These are phyloP conservation scores for Celoporthe dispersa DNA, from an alignment of 2,329 filamentous ascomycete species.

Conservation along the genomic window DNA sequence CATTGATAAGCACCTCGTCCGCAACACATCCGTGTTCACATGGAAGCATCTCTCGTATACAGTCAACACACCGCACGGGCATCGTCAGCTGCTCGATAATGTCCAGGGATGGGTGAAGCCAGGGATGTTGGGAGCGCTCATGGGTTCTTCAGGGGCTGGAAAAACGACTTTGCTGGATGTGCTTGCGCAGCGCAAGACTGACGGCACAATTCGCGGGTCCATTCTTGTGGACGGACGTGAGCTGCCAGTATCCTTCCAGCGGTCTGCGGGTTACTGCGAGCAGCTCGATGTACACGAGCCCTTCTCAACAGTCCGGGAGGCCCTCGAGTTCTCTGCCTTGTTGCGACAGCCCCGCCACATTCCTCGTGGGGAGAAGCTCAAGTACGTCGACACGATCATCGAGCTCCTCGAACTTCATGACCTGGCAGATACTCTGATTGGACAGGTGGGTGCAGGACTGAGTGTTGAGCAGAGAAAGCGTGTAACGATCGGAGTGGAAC, in stretches of 20 bases:
- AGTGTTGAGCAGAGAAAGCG: conserved; percentile 63
- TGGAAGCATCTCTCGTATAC: conserved; percentile 68
- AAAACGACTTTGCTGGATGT: conserved; percentile 87
- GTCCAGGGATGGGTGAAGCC: conserved; percentile 86
- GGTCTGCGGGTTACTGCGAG: conserved; percentile 79
- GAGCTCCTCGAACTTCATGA: conserved; percentile 59
- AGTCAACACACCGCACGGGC: conserved; percentile 55
- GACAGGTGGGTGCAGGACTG: conserved; percentile 45
- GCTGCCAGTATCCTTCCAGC: conserved; percentile 74
- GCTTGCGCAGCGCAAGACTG: conserved; percentile 77
- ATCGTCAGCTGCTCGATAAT: conserved; percentile 74
- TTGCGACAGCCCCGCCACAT: conserved; percentile 72
- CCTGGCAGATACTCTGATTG: conserved; percentile 54
- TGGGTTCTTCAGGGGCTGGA: conserved; percentile 81
- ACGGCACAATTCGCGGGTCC: conserved; percentile 74
- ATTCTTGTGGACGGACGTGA: conserved; percentile 77
- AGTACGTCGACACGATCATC: conserved; percentile 79
- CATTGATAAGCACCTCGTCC: conserved; percentile 47
- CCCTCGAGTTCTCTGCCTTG: conserved; percentile 73
- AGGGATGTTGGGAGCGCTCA: conserved; percentile 77
- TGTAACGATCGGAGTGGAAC: conserved; percentile 71
- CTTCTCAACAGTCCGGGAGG: conserved; percentile 76
- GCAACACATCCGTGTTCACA: conserved; percentile 72
- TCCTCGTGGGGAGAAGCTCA: conserved; percentile 69
- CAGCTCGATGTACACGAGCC: conserved; percentile 80